Base-by-base conservation (phyloP, 345 rosid species). In the Passiflora organensis region DNA sequence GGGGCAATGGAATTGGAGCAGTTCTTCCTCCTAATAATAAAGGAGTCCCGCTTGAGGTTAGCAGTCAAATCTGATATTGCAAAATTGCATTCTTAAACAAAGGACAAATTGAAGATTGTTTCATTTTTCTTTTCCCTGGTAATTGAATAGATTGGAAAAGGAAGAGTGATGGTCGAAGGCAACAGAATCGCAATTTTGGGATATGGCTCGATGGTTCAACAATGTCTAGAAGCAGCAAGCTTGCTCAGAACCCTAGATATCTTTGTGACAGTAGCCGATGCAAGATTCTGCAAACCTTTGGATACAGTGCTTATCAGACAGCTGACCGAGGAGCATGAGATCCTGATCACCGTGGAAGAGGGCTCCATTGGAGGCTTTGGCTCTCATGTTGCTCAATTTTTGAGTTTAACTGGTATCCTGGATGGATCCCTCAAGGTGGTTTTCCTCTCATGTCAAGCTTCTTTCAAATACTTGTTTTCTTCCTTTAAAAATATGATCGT, bases 321-420 rank as follows among this genome's bases (percentile, higher is more conserved):
- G 32, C 45, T 91, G 62, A 95, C 96, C 39, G 75, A 62, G 4
- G 84, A 83, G 28, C 97, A 87, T 43, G 84, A 91, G 64, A 67
- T 87, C 51, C 76, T 87, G 45, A 73, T 87, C 46, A 87, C 95
- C 1, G 83, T 75, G 32, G 97, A 91, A 78, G 96, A 91, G 63
- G 97, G 95, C 49, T 77, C 91, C 0, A 63, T 91, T 16, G 96
- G 91, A 49, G 97, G 97, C n/a, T 91, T 91, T 50, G 73, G 87
- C 41, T 85, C 96, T 0, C 97, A 91, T 57, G 87, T 91, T 14
- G 55, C 82, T 1, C 97, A 91, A 32, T 91, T 77, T 79, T 75
- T 87, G 55, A 74, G 87, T 22, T 75, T 85, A 16, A 71, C 72
- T 42, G 96, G 94, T 5, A 73, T 85, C 51, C 79, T 87, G 15